Conservation (phyloP, 192 early-diverging fungal genomes). For the Coemansia sp. region DNA sequence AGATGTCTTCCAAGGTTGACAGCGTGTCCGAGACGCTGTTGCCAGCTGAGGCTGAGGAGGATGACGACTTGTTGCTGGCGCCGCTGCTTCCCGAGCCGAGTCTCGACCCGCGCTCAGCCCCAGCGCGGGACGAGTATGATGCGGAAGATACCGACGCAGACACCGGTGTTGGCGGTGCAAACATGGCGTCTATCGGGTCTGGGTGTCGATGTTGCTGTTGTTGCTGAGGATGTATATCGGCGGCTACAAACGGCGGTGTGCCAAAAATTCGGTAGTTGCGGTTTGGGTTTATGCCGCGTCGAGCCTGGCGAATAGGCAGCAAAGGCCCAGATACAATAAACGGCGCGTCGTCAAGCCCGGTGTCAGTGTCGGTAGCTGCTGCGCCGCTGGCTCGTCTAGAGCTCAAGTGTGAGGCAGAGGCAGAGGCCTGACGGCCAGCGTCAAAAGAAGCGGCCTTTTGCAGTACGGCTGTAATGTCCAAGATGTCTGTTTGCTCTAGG, state of each 20-base stretch:
- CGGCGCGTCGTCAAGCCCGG: slow-evolving; percentile 28
- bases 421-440: neutral
- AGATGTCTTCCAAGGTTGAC: slow-evolving; percentile 8
- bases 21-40: neutral
- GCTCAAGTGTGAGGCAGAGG: neutral
- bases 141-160: slow-evolving; percentile 39
- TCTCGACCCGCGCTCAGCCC: slow-evolving; percentile 7
- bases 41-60: neutral
- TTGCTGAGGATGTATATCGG: slow-evolving; percentile 12
- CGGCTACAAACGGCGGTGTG: slow-evolving; percentile 18
- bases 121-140: slow-evolving; percentile 31
- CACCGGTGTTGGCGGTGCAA: slow-evolving; percentile 45
- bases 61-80: slow-evolving; percentile 35
- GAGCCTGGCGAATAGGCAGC: slow-evolving; percentile 42
- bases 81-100: slow-evolving; percentile 26
- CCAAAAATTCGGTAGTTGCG: slow-evolving; percentile 46
- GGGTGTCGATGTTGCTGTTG: slow-evolving; percentile 10
- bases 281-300: slow-evolving; percentile 39
- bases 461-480: neutral
- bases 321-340: slow-evolving; percentile 48
- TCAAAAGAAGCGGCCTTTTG: slow-evolving; percentile 22
- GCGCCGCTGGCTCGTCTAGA: neutral
- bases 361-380: neutral
- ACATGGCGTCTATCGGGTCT: slow-evolving; percentile 14
- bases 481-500: slow-evolving; percentile 5